Percentiles rank a stretch among this genome's conserved stretches.
phyloP scores from a whole-genome alignment of 495 filamentous ascomycete genomes.

The Polyplosphaeria fusca region DNA sequence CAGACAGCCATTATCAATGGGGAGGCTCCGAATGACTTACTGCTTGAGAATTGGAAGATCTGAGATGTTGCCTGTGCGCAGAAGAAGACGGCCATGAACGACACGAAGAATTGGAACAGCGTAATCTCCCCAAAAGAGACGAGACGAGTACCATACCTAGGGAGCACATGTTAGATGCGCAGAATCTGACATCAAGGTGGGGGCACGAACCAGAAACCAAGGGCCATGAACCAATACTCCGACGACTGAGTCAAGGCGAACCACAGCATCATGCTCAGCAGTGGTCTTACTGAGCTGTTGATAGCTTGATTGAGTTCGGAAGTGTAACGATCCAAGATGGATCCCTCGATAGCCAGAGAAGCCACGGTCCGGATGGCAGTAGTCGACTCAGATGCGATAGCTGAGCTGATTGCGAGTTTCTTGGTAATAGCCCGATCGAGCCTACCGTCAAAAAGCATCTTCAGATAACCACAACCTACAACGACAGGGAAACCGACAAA shows the following conservation, averaged over 20 bases:
- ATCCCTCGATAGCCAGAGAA: conserved; percentile 3
- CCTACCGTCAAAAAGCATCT: conserved; percentile 60
- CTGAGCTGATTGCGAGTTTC: conserved; percentile 5
- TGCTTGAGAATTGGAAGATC: no score
- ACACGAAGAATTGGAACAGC: no score
- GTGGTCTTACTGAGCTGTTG: conserved; percentile 12
- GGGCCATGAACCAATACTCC: conserved; percentile 74
- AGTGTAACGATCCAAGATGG: conserved; percentile 11
- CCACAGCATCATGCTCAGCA: conserved; percentile 63
- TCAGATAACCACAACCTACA: conserved; percentile 75
- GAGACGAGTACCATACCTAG: no score
- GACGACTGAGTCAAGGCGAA: conserved; percentile 78
- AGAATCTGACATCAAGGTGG: no score
- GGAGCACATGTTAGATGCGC: no score
- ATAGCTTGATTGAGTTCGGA: background rate
- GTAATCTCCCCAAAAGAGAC: no score
- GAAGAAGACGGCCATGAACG: no score
- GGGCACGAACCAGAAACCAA: conserved; percentile 80
- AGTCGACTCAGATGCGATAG: conserved; percentile 13
- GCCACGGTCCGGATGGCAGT: conserved; percentile 7
- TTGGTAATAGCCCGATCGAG: conserved; percentile 1
- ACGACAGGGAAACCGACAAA: conserved; percentile 9
- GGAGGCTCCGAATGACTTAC: no score
- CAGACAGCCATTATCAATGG: no score
- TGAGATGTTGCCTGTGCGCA: no score